Evolutionary conservation across 148 eudicot genomes (phyloP).

Genomic region (Arctostaphylos glauca): DNA sequence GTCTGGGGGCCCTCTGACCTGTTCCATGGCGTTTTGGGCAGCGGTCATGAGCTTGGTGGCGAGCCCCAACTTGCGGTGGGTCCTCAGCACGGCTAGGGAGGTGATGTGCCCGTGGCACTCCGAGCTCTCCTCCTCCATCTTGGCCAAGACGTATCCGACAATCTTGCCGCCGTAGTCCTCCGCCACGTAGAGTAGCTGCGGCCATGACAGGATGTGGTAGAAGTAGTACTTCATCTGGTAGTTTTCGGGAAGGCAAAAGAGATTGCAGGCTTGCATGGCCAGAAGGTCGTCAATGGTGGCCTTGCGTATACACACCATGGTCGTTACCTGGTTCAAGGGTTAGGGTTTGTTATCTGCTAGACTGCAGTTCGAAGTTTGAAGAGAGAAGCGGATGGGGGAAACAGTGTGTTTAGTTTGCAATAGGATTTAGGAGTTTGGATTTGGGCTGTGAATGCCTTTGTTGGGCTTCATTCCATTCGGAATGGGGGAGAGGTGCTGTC

Average conservation of each 20-base stretch:
- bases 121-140: conserved; percentile 90
- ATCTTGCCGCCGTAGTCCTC: conserved; percentile 85
- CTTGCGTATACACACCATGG: conserved; percentile 86
- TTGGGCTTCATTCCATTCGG: too few relatives aligned
- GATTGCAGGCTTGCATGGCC: conserved; percentile 88
- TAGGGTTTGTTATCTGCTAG: conserved; percentile 14
- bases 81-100: conserved; percentile 78
- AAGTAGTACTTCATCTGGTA: conserved; percentile 95
- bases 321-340: conserved; percentile 18
- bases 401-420: too few relatives aligned
- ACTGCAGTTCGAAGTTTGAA: not conserved
- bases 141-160: conserved; percentile 84
- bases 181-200: conserved; percentile 85
- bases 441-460: too few relatives aligned
- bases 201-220: conserved; percentile 95
- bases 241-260: conserved; percentile 84
- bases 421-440: too few relatives aligned
- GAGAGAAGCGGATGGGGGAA: not conserved
- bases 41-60: conserved; percentile 98
- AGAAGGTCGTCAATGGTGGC: conserved; percentile 81
- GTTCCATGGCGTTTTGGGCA: conserved; percentile 91
- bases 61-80: conserved; percentile 81
- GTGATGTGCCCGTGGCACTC: conserved; percentile 95
- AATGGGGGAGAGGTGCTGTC: too few relatives aligned
- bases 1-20: conserved; percentile 5